Percentiles rank a stretch among this genome's conserved stretches.
Conservation (phyloP, 805 yeast species). For the Metschnikowia colocasiae region DNA sequence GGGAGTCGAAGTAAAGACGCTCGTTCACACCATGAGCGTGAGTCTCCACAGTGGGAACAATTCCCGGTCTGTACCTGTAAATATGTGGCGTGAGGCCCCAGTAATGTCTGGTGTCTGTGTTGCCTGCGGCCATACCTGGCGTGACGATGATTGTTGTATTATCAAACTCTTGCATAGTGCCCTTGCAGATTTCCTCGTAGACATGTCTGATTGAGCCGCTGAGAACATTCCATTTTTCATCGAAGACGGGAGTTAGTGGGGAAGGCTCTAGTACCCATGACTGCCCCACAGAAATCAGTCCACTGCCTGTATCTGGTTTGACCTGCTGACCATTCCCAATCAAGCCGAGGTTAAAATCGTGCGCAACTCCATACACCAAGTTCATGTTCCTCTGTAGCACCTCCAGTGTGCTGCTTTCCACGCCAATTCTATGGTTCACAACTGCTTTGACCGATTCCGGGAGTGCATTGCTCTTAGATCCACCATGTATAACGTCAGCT, state of each 20-base stretch:
- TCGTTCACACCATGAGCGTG: slow-evolving; percentile 56
- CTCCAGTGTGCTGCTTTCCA: slow-evolving; percentile 27
- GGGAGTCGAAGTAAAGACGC: slow-evolving; percentile 48
- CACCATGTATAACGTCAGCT: slow-evolving; percentile 31
- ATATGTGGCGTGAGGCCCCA: slow-evolving; percentile 61
- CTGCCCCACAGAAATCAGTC: slow-evolving; percentile 5
- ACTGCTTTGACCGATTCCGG: slow-evolving; percentile 31
- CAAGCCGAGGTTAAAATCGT: slow-evolving; percentile 7
- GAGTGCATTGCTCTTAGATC: slow-evolving; percentile 38
- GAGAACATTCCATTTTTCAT: slow-evolving; percentile 37
- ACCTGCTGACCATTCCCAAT: slow-evolving; percentile 9
- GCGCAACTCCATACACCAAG: slow-evolving; percentile 23
- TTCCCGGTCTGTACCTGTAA: slow-evolving; percentile 53
- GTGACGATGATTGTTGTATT: slow-evolving; percentile 38
- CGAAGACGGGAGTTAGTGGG: slow-evolving; percentile 20
- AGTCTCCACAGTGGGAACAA: slow-evolving; percentile 12
- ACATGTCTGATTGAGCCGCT: slow-evolving; percentile 45
- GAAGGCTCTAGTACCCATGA: slow-evolving; percentile 11
- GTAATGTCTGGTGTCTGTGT: slow-evolving; percentile 66
- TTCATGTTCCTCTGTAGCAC: slow-evolving; percentile 23
- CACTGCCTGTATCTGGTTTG: slow-evolving; percentile 2
- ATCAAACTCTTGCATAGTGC: slow-evolving; percentile 20
- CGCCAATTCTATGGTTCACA: slow-evolving; percentile 34
- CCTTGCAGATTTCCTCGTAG: slow-evolving; percentile 41
- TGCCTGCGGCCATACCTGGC: slow-evolving; percentile 64